Base-by-base conservation (phyloP, 768 basidiomycete genomes). In the Termitomyces bulborhizus region DNA sequence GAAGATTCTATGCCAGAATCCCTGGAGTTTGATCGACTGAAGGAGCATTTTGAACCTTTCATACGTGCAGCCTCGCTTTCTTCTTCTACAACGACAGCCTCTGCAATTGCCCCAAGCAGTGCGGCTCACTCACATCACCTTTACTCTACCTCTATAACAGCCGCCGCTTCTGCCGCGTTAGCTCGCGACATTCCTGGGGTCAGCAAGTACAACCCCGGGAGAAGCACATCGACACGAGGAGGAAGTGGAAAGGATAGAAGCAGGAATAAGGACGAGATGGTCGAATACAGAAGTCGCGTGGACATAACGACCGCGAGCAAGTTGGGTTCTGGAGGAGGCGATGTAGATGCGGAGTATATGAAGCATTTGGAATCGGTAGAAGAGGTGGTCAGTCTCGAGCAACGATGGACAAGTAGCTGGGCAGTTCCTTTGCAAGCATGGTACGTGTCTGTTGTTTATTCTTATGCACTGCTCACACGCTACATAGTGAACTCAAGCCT, bases 31-130 rank as follows among this genome's bases (percentile, higher is more conserved):
- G 97, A 99, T 62, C 83, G 88, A 57, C 71, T 99, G 63, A 96
- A 96, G 72, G 93, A 97, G 64, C 95, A 98, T 70, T 94, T 98
- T 75, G 97, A 98, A 68, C 90, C 93, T 53, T 90, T 92, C 76
- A 74, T 99, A 71, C 86, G 93, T 72, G 82, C 88, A 77, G 84
- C 89, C 58, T 81, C 86, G 57, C 76, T 82, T 70, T 84, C 87
- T 65, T 78, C 86, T 70, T 85, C 85, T 68, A 76, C 81, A 64
- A 71, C 78, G 46, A 64, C 72, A 76, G 63, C 68, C 51, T 70
- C 73, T 63, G 62, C 69, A 57, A 72, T 77, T 68, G 65, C 72
- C 54, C 73, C 72, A 58, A 76, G 75, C 69, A 75, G 73, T 64
- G 71, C 76, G 61, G 73, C 80, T 46, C 74, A 81, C 74, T 83